These are phyloP conservation scores for Nissolia schottii DNA, from an alignment of 306 rosid genomes.

Conservation along the genomic window DNA sequence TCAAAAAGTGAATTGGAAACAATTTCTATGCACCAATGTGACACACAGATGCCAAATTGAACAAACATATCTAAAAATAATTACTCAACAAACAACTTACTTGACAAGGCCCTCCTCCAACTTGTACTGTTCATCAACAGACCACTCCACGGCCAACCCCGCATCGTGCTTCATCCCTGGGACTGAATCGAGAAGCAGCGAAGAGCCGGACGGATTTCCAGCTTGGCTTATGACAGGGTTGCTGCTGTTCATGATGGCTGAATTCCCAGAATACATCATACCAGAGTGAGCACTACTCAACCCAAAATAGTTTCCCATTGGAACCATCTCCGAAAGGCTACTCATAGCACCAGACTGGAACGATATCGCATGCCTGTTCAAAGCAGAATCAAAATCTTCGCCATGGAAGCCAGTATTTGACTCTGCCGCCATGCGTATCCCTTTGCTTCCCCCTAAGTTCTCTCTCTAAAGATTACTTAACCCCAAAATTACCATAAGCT, in stretches of 20 bases:
- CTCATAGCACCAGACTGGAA: conserved; percentile 75
- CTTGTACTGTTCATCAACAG: conserved; percentile 78
- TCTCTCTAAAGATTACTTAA: conserved; percentile 19
- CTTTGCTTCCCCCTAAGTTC: neutral
- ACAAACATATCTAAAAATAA: neutral
- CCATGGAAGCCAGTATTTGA: conserved; percentile 70
- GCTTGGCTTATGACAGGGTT: conserved; percentile 59
- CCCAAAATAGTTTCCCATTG: conserved; percentile 65
- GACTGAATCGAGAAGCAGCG: conserved; percentile 76
- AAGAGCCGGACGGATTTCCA: conserved; percentile 46
- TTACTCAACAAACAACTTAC: conserved; percentile 49
- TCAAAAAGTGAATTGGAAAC: conserved; percentile 10
- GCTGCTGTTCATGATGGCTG: conserved; percentile 46
- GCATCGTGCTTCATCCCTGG: conserved; percentile 91
- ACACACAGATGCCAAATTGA: neutral
- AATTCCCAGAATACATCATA: conserved; percentile 64
- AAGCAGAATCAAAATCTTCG: conserved; percentile 52
- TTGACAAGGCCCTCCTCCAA: conserved; percentile 79
- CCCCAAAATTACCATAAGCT: conserved; percentile 35
- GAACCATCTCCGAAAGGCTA: conserved; percentile 78
- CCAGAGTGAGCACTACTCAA: conserved; percentile 44
- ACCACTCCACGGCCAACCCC: conserved; percentile 96
- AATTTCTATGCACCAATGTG: conserved; percentile 4
- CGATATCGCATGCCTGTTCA: conserved; percentile 77
- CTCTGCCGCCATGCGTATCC: conserved; percentile 63